Percentiles rank a stretch among this genome's conserved stretches.
Evolutionary conservation across 192 early-diverging fungal species (phyloP).

Genomic region (Coemansia sp.): DNA sequence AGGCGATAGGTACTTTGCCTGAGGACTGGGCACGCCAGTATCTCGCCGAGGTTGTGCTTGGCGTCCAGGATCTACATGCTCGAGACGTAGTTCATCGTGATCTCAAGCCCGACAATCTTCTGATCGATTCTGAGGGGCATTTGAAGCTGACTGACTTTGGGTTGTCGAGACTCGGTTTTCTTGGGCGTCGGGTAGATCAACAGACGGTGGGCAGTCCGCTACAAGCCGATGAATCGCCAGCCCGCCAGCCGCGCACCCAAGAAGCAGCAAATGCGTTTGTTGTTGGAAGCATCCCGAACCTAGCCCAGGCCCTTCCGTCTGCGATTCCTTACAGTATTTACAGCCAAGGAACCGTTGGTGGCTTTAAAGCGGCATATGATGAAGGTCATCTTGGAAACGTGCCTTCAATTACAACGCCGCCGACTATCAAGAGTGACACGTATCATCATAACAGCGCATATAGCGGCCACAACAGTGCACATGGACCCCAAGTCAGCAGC

Average conservation of each 20-base stretch:
- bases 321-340: neutral
- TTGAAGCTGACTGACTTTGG: constrained; percentile 95
- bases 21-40: constrained; percentile 85
- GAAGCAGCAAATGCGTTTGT: neutral
- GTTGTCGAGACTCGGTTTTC: constrained; percentile 55
- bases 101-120: constrained; percentile 77
- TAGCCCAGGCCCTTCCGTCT: neutral
- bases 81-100: constrained; percentile 86
- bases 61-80: constrained; percentile 82
- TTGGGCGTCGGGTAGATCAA: constrained; percentile 48
- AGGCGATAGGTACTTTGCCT: constrained; percentile 68
- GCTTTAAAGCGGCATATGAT: neutral
- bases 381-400: neutral
- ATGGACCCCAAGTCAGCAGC: neutral
- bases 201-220: constrained; percentile 13
- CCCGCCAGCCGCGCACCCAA: neutral
- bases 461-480: neutral
- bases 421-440: constrained; percentile 5
- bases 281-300: neutral
- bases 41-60: constrained; percentile 80
- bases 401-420: constrained; percentile 14
- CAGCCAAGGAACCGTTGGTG: neutral
- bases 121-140: constrained; percentile 86
- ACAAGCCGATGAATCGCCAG: neutral
- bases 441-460: neutral